Evolutionary conservation across 1,284 basidiomycete genomes (phyloP).

Genomic region (Fomitiporia mediterranea): DNA sequence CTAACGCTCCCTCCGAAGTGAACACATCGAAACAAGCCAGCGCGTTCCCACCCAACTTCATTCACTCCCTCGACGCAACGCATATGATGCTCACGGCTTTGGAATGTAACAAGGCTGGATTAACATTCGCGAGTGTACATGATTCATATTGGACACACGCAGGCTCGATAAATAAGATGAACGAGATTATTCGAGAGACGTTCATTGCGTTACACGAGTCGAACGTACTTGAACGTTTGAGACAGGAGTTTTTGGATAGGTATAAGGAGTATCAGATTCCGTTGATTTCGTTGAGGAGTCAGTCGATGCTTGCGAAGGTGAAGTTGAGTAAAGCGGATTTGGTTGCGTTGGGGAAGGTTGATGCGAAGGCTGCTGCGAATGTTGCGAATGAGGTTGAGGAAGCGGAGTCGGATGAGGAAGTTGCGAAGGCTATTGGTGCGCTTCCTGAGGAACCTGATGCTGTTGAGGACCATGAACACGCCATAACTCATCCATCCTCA

Average conservation of each 20-base stretch:
- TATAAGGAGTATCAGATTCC: slow-evolving; percentile 78
- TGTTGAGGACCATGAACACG: background rate
- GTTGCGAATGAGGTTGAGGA: background rate
- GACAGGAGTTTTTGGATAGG: slow-evolving; percentile 59
- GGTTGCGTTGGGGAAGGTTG: slow-evolving; percentile 33
- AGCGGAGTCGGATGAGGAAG: slow-evolving; percentile 21
- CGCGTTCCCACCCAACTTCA: slow-evolving; percentile 98
- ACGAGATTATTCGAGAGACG: slow-evolving; percentile 83
- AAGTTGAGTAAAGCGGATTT: slow-evolving; percentile 38
- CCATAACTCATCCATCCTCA: background rate
- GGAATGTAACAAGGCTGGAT: slow-evolving; percentile 56
- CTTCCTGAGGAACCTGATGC: slow-evolving; percentile 24
- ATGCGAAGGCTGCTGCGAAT: background rate
- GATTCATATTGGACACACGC: slow-evolving; percentile 99
- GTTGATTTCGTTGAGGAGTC: slow-evolving; percentile 43
- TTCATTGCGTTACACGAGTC: slow-evolving; percentile 92
- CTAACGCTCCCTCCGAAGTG: slow-evolving; percentile 76
- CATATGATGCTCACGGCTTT: slow-evolving; percentile 99
- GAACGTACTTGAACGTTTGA: slow-evolving; percentile 57
- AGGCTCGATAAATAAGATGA: slow-evolving; percentile 85
- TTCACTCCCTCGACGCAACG: slow-evolving; percentile 96
- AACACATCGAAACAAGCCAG: slow-evolving; percentile 86
- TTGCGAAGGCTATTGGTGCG: slow-evolving; percentile 21
- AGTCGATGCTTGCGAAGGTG: slow-evolving; percentile 27
- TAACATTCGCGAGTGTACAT: slow-evolving; percentile 91